Base-by-base conservation (phyloP, 129 eudicot species). In the Cynara cardunculus region DNA sequence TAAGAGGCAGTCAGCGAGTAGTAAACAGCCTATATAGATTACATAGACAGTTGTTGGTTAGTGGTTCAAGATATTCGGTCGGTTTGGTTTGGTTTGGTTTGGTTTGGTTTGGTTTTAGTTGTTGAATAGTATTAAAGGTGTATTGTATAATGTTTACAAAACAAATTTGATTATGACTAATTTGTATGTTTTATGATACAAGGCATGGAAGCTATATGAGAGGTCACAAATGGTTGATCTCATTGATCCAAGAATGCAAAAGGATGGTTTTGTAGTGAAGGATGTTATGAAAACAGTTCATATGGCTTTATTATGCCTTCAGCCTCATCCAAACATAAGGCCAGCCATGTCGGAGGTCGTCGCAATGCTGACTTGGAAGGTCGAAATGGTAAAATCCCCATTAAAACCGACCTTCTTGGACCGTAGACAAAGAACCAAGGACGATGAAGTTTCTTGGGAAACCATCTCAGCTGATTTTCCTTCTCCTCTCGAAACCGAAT, bases 161-260 rank as follows among this genome's bases (percentile, higher is more conserved):
- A 26, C 27, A 78, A 25, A 44, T 26, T 64, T 74, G 18, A 80
- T 13, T 56, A 37, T n/a, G 78, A 75, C 39, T 80, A 30, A 25
- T 59, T 30, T 79, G 8, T 26, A 49, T 73, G 32, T 79, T 84
- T 49, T 3, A 74, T 61, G 56, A 78, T 77, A 10, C 72, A 71
- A 91, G 93, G 97, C 97, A n/a, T 91, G 97, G 94, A 91, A 89
- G 88, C 85, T 91, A 46, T 89, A 89, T 31, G 97, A 91, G 83
- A 88, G 88, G 77, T 91, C 90, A n/a, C 83, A 73, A 80, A 27
- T 91, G 88, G 65, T 84, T 34, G 89, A 89, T 74, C 85, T 88
- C 21, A 85, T 91, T 39, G 97, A 91, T 85, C 86, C 89, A 70
- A 87, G 85, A 84, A 80, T 92, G 89, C 84, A 76, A 61, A 84